Conservation (phyloP, 257 asterid genomes). For the Apocynum venetum region DNA sequence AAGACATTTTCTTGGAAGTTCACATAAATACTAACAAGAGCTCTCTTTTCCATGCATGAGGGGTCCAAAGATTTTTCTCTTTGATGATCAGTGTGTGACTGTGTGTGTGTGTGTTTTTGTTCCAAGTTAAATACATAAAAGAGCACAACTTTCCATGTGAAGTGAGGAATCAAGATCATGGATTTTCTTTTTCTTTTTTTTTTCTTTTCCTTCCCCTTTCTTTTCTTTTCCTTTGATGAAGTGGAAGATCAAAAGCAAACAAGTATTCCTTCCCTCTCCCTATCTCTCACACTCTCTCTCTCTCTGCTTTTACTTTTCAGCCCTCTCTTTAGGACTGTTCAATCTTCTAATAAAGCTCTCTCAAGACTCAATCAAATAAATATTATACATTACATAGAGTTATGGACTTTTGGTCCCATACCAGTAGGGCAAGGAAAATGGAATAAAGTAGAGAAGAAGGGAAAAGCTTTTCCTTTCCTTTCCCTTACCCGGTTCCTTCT, state of each 20-base stretch:
- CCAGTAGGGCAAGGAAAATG: constrained; percentile 33
- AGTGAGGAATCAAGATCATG: constrained; percentile 22
- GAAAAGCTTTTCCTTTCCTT: constrained; percentile 30
- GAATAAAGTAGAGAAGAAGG: constrained; percentile 38
- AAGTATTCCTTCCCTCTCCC: constrained; percentile 18
- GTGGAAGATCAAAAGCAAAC: constrained; percentile 68
- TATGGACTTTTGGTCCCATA: constrained; percentile 53
- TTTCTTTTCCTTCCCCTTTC: constrained; percentile 5
- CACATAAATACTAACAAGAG: constrained; percentile 39
- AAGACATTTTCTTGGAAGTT: constrained; percentile 22
- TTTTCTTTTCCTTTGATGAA: constrained; percentile 27
- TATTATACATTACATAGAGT: constrained; percentile 34
- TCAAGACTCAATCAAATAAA: constrained; percentile 19
- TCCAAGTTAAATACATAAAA: constrained; percentile 34
- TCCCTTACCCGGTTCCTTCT: constrained; percentile 32
- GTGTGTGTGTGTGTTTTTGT: constrained; percentile 5
- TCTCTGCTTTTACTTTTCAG: constrained; percentile 57
- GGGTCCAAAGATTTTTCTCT: constrained; percentile 24
- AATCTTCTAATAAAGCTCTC: constrained; percentile 67
- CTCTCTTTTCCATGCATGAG: constrained; percentile 60
- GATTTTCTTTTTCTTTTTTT: constrained; percentile 11
- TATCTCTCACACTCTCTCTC: constrained; percentile 16
- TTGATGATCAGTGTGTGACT: neutral
- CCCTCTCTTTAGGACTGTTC: constrained; percentile 75
- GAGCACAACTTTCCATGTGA: constrained; percentile 66